Percentiles rank a stretch among this genome's conserved stretches.
phyloP scores from a whole-genome alignment of 306 rosid genomes.

The Quercus cerris region DNA sequence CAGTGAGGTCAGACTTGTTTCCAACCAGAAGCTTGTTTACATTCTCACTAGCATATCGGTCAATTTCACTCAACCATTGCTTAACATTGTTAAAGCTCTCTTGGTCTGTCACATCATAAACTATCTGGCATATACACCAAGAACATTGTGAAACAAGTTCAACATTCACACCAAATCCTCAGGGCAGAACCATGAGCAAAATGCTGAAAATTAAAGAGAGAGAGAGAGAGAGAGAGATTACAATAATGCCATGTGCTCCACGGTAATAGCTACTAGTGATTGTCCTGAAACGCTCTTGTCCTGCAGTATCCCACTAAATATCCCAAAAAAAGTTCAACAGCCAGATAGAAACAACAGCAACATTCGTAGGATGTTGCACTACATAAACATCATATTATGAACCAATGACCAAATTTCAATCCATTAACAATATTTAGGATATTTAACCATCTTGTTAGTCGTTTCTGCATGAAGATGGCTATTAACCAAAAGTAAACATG shows the following conservation, averaged over 20 bases:
- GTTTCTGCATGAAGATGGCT: not conserved
- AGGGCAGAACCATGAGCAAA: not conserved
- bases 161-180: not conserved
- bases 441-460: not conserved
- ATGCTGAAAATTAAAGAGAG: not conserved
- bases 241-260: constrained; percentile 62
- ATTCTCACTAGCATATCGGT: constrained; percentile 46
- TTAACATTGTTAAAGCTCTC: constrained; percentile 55
- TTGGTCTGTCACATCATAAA: constrained; percentile 58
- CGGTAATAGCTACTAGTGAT: constrained; percentile 62
- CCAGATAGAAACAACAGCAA: not conserved
- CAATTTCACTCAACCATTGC: constrained; percentile 52
- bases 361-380: not conserved
- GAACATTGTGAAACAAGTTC: not conserved
- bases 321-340: not conserved
- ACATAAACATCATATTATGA: not conserved
- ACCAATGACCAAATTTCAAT: not conserved
- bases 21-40: constrained; percentile 61
- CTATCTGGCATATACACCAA: constrained; percentile 35
- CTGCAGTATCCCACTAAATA: constrained; percentile 55
- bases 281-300: constrained; percentile 60
- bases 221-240: constrained; percentile 14
- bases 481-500: not conserved
- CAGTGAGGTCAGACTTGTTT: constrained; percentile 47
- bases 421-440: not conserved